Base-by-base conservation (phyloP, 164 flowering plant genomes). In the Chimonanthus salicifolius region DNA sequence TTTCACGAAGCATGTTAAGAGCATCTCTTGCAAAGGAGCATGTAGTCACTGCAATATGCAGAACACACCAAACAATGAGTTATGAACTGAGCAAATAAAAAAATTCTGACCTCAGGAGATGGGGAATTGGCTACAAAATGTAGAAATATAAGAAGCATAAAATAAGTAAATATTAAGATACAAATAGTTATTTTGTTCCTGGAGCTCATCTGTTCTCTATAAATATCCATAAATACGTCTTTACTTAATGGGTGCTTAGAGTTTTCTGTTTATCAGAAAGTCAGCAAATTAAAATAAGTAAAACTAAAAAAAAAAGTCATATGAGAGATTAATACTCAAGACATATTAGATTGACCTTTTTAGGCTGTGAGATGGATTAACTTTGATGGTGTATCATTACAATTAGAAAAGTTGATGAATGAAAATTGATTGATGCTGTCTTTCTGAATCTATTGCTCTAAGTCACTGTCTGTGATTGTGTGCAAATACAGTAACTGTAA, bases 1-100 rank as follows among this genome's bases (percentile, higher is more conserved):
- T 85, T 74, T 91, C 94, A 44, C 99, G 96, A 76, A 95, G 98
- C 71, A 87, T 69, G 78, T 80, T 79, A 70, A 95, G 78, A n/a
- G 98, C 99, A 47, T 88, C 92, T 81, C 84, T 84, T 69, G 99
- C 99, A 54, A 92, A 76, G 71, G 89, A 72, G 78, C 99, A 90
- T 13, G 98, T 93, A 4, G 97, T 93, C 78, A 93, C 99, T 95
- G 92, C 77, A 88, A 65, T 48, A 72, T 54, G 69, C 21, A 20
- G 75, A 67, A 67, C 10, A 33, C 11, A 64, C 74, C 48, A 72
- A 51, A 9, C 9, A 54, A 33, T 33, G 60, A 9, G 11, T 54
- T 10, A n/a, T 54, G 16, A 54, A 15, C 16, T 54, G 33, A 33
- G 33, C 33, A 33, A 33, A 33, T n/a, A 54, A 54, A 54, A 54